Evolutionary conservation across 2,329 filamentous ascomycete genomes (phyloP).

Genomic region (Proliferodiscus dingleyae): DNA sequence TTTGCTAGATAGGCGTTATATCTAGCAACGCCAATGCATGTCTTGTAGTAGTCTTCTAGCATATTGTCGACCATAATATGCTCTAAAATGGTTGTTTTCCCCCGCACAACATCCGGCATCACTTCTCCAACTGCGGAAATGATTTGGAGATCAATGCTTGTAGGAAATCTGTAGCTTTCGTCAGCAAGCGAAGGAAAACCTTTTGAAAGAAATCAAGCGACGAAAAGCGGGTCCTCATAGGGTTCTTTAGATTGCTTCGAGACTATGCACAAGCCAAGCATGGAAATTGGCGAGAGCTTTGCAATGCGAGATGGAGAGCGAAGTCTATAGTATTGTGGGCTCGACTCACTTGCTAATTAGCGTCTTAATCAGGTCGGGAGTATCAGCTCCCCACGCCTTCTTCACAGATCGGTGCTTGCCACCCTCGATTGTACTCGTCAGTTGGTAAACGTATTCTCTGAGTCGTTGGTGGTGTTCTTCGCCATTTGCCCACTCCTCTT

Average conservation of each 20-base stretch:
- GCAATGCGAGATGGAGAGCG: too few species aligned
- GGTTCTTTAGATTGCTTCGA: too few species aligned
- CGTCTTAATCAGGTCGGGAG: too few species aligned
- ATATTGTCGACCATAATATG: conserved; percentile 18
- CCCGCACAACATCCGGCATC: conserved; percentile 15
- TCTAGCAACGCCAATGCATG: conserved; percentile 23
- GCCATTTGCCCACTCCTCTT: conserved; percentile 5
- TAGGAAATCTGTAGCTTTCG: conserved; percentile 1
- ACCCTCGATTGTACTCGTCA: conserved; percentile 1
- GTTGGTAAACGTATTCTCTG: conserved; percentile 1
- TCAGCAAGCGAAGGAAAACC: background rate
- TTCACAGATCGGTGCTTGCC: conserved; percentile 12
- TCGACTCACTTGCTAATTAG: too few species aligned
- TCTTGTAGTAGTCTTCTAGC: conserved; percentile 18
- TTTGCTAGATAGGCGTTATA: conserved; percentile 3
- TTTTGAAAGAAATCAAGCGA: too few species aligned
- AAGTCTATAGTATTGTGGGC: too few species aligned
- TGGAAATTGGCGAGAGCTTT: too few species aligned
- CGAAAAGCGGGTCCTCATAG: too few species aligned
- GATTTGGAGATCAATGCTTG: conserved; percentile 6
- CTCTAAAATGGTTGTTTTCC: conserved; percentile 19
- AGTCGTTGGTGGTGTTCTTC: conserved; percentile 9
- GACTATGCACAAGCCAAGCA: too few species aligned
- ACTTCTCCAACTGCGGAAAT: conserved; percentile 17
- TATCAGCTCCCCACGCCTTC: conserved; percentile 14